Conservation (phyloP, 768 basidiomycete genomes). For the Boletus coccyginus region DNA sequence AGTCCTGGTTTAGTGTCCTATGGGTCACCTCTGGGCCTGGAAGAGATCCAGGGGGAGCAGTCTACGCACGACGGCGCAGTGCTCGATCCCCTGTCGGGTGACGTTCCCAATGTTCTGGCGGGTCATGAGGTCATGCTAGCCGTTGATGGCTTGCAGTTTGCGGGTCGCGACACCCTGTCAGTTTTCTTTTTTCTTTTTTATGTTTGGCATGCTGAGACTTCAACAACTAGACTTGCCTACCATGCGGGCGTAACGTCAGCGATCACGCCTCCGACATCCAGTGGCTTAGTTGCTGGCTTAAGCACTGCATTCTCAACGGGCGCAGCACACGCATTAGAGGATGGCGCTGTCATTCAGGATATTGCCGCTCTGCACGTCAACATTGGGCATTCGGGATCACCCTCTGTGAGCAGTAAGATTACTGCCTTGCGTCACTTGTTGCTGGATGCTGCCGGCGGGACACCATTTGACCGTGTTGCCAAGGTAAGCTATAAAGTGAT, state of each 20-base stretch:
- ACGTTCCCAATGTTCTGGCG: constrained; percentile 35
- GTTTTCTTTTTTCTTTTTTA: constrained; percentile 13
- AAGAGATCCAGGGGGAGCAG: constrained; percentile 52
- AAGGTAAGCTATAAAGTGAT: constrained; percentile 33
- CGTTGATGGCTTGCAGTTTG: constrained; percentile 71
- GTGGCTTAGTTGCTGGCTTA: constrained; percentile 54
- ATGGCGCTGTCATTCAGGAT: constrained; percentile 59
- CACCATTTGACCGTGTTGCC: constrained; percentile 41
- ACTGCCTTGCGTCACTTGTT: constrained; percentile 68
- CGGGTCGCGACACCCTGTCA: constrained; percentile 56
- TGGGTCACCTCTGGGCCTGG: constrained; percentile 46
- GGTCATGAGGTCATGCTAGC: constrained; percentile 51
- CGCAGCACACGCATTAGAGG: constrained; percentile 51
- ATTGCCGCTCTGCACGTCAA: constrained; percentile 60
- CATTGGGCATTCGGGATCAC: constrained; percentile 43
- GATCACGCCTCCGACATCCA: constrained; percentile 53
- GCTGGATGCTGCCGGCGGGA: constrained; percentile 28
- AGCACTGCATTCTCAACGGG: constrained; percentile 58
- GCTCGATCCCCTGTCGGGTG: constrained; percentile 39
- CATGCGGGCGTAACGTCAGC: constrained; percentile 61
- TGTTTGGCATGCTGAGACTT: constrained; percentile 1
- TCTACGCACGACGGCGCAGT: constrained; percentile 59
- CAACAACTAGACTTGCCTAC: constrained; percentile 57
- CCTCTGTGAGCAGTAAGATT: constrained; percentile 72
- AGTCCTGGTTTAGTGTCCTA: constrained; percentile 47